Base-by-base conservation (phyloP, 2,329 filamentous ascomycete species). In the Pseudocercospora fuligena region DNA sequence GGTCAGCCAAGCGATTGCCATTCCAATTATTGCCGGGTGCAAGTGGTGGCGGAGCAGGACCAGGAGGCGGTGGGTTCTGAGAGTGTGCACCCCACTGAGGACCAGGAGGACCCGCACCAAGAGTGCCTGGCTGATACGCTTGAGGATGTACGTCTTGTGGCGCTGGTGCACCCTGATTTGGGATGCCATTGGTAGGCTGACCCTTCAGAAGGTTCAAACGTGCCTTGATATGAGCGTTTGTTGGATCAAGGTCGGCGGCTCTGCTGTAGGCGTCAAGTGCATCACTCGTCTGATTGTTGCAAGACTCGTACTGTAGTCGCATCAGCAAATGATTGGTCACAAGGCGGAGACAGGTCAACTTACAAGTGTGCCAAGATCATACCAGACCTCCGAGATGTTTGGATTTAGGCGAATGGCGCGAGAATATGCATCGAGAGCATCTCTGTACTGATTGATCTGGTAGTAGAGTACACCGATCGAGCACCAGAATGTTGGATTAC, bases 361-460 rank as follows among this genome's bases (percentile, higher is more conserved):
- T 87, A 96, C 92, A 84, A 99, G 77, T 74, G 95, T 99, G 69
- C 95, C 95, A 46, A 99, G 84, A 80, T 99, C 95, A 80, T 98
- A 99, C 95, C 95, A 99, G 60, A 99, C 95, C 80, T 99, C 95
- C 1, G 94, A 97, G 71, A 99, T 98, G 83, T 97, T 97, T 5
- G 95, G 95, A 78, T 98, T 99, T 74, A 99, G 82, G 64, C 95
- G 91, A 75, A 98, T 99, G 56, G 95, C 95, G 67, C 95, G 92
- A 68, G 94, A 97, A 81, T 98, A 99, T 46, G 95, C 95, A 82
- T 99, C 95, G 61, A 99, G 87, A 2, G 95, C 95, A 83, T 99
- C 95, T 66, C 95, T 90, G 82, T 99, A 99, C 82, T 99, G 95
- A 81, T 98, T 99, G 84, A 99, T 99, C 82, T 98, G 95, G 82